Evolutionary conservation across 352 stramenopile genomes (phyloP).

Genomic region (Pilasporangium apinafurcum): DNA sequence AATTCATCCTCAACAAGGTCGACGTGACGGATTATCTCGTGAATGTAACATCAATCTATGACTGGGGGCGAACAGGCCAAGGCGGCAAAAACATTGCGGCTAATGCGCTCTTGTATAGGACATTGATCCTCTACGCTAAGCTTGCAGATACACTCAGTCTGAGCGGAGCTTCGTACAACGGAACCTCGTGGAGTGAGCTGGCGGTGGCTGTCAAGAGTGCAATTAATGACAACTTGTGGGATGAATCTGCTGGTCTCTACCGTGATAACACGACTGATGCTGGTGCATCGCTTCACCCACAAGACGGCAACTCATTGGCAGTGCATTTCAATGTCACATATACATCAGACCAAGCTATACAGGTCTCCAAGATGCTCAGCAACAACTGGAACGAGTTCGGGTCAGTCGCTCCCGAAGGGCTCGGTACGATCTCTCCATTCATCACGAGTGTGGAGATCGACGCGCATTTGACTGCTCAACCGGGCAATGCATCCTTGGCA

Average conservation of each 20-base stretch:
- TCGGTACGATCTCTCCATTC: constrained; percentile 20
- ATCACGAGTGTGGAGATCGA: constrained; percentile 25
- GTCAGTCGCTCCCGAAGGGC: constrained; percentile 19
- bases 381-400: constrained; percentile 24
- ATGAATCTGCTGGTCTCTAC: constrained; percentile 12
- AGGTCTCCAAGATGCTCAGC: constrained; percentile 9
- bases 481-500: constrained; percentile 14
- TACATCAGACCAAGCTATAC: constrained; percentile 8
- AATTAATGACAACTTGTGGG: constrained; percentile 25
- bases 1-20: constrained; percentile 20
- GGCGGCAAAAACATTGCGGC: constrained; percentile 29
- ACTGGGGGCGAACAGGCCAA: constrained; percentile 29
- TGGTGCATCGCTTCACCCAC: constrained; percentile 10
- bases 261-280: constrained; percentile 23
- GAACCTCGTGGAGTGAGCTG: constrained; percentile 12
- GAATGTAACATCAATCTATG: constrained; percentile 12
- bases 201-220: constrained; percentile 15
- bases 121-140: constrained; percentile 8
- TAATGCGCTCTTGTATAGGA: constrained; percentile 25
- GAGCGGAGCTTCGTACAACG: constrained; percentile 9
- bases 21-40: constrained; percentile 17
- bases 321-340: constrained; percentile 24
- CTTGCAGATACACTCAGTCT: constrained; percentile 15
- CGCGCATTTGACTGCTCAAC: constrained; percentile 16
- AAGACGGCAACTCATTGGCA: constrained; percentile 24